Evolutionary conservation across 495 filamentous ascomycete genomes (phyloP).

Genomic region (Endocarpon pusillum): DNA sequence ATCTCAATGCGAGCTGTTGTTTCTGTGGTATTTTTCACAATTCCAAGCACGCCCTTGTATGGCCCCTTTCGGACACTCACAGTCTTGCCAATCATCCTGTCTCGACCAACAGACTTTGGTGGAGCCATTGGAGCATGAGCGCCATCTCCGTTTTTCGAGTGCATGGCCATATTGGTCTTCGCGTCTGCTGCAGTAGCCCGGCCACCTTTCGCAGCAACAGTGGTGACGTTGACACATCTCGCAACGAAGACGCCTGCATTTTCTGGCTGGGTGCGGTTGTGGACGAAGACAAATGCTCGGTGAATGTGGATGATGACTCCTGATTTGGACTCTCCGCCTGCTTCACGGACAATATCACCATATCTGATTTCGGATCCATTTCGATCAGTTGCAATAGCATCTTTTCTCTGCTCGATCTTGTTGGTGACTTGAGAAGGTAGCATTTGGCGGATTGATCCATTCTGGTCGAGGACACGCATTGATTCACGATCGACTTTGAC

Average conservation of each 20-base stretch:
- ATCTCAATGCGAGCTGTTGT: slow-evolving; percentile 74
- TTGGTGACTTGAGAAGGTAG: slow-evolving; percentile 84
- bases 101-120: slow-evolving; percentile 60
- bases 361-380: slow-evolving; percentile 83
- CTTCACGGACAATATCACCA: slow-evolving; percentile 84
- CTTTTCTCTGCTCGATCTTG: slow-evolving; percentile 59
- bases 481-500: slow-evolving; percentile 92
- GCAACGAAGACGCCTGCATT: slow-evolving; percentile 83
- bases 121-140: slow-evolving; percentile 46
- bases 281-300: slow-evolving; percentile 72
- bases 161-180: slow-evolving; percentile 84
- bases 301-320: slow-evolving; percentile 87
- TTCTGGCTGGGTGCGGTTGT: slow-evolving; percentile 67
- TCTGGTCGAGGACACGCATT: slow-evolving; percentile 76
- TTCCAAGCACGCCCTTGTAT: slow-evolving; percentile 85
- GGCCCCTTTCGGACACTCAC: slow-evolving; percentile 68
- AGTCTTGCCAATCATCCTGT: slow-evolving; percentile 79
- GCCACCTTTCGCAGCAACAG: slow-evolving; percentile 81
- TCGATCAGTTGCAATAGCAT: slow-evolving; percentile 80
- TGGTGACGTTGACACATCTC: slow-evolving; percentile 68
- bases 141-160: slow-evolving; percentile 36
- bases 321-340: slow-evolving; percentile 64
- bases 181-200: slow-evolving; percentile 55
- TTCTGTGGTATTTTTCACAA: slow-evolving; percentile 84
- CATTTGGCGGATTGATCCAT: slow-evolving; percentile 61